Evolutionary conservation across 2,329 filamentous ascomycete species (phyloP).

Genomic region (Aspergillus sp.): DNA sequence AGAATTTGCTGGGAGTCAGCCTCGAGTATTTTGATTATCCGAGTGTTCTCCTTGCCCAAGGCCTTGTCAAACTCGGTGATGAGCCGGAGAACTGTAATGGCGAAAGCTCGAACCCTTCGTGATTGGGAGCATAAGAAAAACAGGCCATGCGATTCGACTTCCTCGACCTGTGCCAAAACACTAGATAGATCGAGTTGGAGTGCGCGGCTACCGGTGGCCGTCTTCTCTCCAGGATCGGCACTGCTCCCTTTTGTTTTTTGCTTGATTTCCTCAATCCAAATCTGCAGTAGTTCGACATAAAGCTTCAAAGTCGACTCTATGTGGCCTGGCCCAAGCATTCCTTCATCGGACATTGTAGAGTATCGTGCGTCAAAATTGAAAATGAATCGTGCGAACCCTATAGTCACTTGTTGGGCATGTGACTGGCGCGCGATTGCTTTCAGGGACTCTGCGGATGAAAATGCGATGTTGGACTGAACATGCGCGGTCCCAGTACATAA

Average conservation of each 20-base stretch:
- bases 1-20: conserved; percentile 86
- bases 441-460: conserved; percentile 87
- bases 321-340: conserved; percentile 90
- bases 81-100: conserved; percentile 87
- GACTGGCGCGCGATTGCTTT: conserved; percentile 94
- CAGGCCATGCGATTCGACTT: conserved; percentile 92
- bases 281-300: conserved; percentile 90
- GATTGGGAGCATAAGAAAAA: conserved; percentile 99
- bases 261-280: conserved; percentile 97
- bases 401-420: conserved; percentile 92
- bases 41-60: conserved; percentile 76
- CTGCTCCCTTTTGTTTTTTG: conserved; percentile 78
- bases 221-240: conserved; percentile 66
- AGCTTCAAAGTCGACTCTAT: conserved; percentile 92
- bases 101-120: conserved; percentile 82
- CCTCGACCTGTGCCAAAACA: conserved; percentile 91
- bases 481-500: conserved; percentile 96
- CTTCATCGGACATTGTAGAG: conserved; percentile 96
- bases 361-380: conserved; percentile 99
- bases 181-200: conserved; percentile 83
- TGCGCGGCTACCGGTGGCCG: conserved; percentile 69
- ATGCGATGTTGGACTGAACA: conserved; percentile 87
- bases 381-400: conserved; percentile 95
- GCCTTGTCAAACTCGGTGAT: conserved; percentile 93
- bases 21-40: conserved; percentile 91